These are phyloP conservation scores for Maudiozyma bulderi DNA, from an alignment of 805 yeast species.

Conservation along the genomic window DNA sequence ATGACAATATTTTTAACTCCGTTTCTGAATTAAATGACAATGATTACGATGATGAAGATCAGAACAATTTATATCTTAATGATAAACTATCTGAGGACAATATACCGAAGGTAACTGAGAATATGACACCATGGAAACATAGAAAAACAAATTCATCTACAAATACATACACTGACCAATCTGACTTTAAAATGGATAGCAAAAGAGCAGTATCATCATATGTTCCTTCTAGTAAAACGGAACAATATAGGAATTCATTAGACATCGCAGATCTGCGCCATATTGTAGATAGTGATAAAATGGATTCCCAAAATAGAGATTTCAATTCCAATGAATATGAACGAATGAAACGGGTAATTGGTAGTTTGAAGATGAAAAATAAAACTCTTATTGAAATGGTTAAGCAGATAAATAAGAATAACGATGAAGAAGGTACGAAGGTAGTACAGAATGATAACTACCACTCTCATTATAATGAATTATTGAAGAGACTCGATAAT, in stretches of 20 bases:
- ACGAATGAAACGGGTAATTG: conserved; percentile 33
- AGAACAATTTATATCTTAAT: neutral
- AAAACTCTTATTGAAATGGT: conserved; percentile 28
- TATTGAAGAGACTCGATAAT: conserved; percentile 13
- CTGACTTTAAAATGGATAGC: no score
- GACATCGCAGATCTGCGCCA: neutral
- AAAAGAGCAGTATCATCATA: no score
- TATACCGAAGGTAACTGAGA: conserved; percentile 28
- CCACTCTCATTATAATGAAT: conserved; percentile 14
- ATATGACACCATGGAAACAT: conserved; percentile 32
- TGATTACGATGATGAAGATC: neutral
- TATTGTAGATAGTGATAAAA: neutral
- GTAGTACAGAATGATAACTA: neutral
- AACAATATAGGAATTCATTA: neutral
- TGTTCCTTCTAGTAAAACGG: no score
- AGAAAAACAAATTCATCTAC: neutral
- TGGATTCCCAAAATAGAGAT: neutral
- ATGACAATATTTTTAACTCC: neutral
- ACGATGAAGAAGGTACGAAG: conserved; percentile 3
- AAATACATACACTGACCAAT: no score
- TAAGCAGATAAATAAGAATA: conserved; percentile 12
- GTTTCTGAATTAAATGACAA: neutral
- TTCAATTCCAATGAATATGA: conserved; percentile 25
- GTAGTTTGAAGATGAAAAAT: conserved; percentile 32
- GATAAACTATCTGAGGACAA: conserved; percentile 11